Conservation (phyloP, 164 flowering plant species). For the Buxus sempervirens region DNA sequence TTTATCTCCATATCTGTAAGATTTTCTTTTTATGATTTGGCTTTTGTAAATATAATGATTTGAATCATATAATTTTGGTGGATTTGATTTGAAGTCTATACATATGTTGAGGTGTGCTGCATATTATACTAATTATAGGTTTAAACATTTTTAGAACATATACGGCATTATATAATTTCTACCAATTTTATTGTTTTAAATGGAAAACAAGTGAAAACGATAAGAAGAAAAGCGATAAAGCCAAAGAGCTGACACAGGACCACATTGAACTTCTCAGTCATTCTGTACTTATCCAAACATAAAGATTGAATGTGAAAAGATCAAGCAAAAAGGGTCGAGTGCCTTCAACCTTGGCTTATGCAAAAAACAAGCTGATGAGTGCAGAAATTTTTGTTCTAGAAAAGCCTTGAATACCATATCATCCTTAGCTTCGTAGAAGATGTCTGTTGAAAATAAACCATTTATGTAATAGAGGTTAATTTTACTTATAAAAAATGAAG, state of each 20-base stretch:
- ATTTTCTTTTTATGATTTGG: neutral
- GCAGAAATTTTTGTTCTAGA: neutral
- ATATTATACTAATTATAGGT: too few relatives aligned
- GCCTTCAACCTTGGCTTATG: neutral
- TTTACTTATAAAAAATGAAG: too few relatives aligned
- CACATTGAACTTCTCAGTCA: too few relatives aligned
- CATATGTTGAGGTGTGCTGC: too few relatives aligned
- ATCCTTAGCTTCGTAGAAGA: neutral
- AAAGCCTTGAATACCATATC: too few relatives aligned
- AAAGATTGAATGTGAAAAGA: neutral
- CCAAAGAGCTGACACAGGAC: too few relatives aligned
- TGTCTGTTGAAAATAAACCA: neutral
- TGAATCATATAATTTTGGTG: neutral
- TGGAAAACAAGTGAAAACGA: too few relatives aligned
- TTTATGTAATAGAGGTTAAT: neutral
- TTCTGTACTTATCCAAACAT: too few relatives aligned
- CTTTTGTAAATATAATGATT: neutral
- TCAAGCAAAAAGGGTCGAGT: neutral
- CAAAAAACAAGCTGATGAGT: neutral
- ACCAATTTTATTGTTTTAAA: too few relatives aligned
- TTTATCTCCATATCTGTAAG: slow-evolving; percentile 62
- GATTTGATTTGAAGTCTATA: neutral
- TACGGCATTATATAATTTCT: too few relatives aligned
- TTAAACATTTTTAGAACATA: too few relatives aligned
- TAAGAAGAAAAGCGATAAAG: too few relatives aligned